Conservation (phyloP, 2,329 filamentous ascomycete genomes). For the Exophiala oligosperma region DNA sequence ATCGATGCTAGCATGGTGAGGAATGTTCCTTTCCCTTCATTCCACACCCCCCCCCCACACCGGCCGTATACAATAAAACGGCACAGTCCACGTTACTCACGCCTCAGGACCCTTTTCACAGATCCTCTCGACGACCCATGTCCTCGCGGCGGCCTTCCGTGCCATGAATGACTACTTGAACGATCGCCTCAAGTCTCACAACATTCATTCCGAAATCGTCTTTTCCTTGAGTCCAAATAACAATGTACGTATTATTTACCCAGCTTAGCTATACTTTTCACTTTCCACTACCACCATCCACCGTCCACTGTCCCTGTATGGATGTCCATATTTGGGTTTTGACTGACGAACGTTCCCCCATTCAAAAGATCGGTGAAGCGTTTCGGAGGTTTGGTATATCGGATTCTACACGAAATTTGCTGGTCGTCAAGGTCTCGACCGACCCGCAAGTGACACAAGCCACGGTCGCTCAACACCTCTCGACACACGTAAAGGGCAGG, state of each 20-base stretch:
- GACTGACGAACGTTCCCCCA: neutral
- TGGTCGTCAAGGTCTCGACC: constrained; percentile 76
- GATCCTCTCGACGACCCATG: constrained; percentile 71
- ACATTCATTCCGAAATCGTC: constrained; percentile 87
- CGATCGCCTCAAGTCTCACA: constrained; percentile 70
- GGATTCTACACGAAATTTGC: constrained; percentile 67
- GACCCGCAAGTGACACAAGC: constrained; percentile 44
- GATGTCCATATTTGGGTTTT: neutral
- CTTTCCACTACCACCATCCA: too few species aligned
- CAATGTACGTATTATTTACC: constrained; percentile 58
- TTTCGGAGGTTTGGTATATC: constrained; percentile 86
- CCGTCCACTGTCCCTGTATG: too few species aligned
- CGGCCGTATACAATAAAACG: too few species aligned
- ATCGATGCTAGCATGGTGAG: constrained; percentile 79
- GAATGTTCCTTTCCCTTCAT: too few species aligned
- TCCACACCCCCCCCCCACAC: too few species aligned
- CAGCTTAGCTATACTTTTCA: neutral
- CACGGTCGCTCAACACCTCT: constrained; percentile 62
- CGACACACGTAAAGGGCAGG: constrained; percentile 61
- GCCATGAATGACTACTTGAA: constrained; percentile 68
- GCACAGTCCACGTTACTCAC: too few species aligned
- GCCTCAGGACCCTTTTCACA: constrained; percentile 33
- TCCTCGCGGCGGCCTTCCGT: constrained; percentile 73
- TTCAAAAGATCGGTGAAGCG: constrained; percentile 76
- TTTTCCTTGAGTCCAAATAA: constrained; percentile 77